phyloP scores from a whole-genome alignment of 305 asterid species.

The Petunia hybrid region DNA sequence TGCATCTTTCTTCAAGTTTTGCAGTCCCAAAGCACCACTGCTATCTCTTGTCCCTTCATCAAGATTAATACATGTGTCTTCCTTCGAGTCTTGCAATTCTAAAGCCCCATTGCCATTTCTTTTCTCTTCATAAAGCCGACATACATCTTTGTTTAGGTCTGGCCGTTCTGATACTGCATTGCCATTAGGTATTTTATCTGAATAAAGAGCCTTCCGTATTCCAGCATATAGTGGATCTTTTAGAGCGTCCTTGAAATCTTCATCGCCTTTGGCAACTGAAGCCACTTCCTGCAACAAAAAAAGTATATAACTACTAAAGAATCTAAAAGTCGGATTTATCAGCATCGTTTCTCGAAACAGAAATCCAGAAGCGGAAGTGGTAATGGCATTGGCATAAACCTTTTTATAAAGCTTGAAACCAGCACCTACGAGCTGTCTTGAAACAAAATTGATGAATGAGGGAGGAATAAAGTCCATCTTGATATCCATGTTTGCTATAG shows the following conservation, averaged over 20 bases:
- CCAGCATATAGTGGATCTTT: conserved; percentile 64
- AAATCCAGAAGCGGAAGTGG: conserved; percentile 31
- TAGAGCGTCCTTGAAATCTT: conserved; percentile 57
- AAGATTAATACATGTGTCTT: not conserved
- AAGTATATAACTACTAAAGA: conserved; percentile 8
- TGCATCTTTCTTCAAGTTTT: conserved; percentile 12
- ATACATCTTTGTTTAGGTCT: conserved; percentile 27
- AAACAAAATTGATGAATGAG: conserved; percentile 75
- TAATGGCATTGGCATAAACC: conserved; percentile 45
- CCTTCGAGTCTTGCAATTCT: conserved; percentile 39
- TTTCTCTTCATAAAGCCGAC: not conserved
- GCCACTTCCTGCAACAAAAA: conserved; percentile 68
- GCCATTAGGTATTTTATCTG: conserved; percentile 34
- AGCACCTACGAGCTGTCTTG: conserved; percentile 91
- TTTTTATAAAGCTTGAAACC: conserved; percentile 96
- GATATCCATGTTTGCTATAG: conserved; percentile 85
- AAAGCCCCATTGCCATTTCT: conserved; percentile 23
- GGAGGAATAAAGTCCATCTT: conserved; percentile 89
- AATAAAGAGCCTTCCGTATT: conserved; percentile 62
- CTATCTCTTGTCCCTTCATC: conserved; percentile 2
- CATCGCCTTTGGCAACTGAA: conserved; percentile 66
- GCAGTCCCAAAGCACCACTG: not conserved
- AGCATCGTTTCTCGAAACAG: not conserved
- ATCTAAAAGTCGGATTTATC: not conserved
- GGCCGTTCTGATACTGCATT: conserved; percentile 39